A percentile compares a stretch with the other conserved stretches of the same genome.
phyloP scores from a whole-genome alignment of 768 basidiomycete species.

The Suillus placidus region DNA sequence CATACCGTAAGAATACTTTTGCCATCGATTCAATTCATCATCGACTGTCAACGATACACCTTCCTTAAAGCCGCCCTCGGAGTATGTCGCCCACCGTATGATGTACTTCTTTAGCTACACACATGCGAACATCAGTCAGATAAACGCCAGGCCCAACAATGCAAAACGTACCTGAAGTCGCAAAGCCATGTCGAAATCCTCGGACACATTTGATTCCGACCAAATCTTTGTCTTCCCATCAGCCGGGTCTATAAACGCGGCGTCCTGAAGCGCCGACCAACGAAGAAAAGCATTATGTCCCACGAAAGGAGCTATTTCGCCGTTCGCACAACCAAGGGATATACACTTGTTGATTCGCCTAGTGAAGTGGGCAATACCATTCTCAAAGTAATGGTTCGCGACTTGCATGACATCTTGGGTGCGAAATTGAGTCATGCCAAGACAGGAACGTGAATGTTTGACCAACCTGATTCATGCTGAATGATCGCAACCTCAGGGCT shows the following conservation, averaged over 20 bases:
- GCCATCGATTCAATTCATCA: constrained; percentile 87
- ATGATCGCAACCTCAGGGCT: constrained; percentile 86
- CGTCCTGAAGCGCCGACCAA: constrained; percentile 84
- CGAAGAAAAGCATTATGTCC: constrained; percentile 84
- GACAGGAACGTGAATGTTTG: constrained; percentile 14
- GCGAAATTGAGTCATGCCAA: constrained; percentile 1
- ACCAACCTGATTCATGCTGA: constrained; percentile 74
- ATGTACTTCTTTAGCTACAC: constrained; percentile 6
- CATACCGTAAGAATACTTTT: constrained; percentile 76
- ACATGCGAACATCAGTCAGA: constrained; percentile 2
- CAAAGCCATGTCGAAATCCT: constrained; percentile 83
- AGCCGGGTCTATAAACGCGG: constrained; percentile 64
- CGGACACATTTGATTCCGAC: constrained; percentile 83
- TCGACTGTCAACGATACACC: constrained; percentile 84
- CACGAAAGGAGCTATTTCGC: constrained; percentile 71
- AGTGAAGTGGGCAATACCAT: constrained; percentile 84
- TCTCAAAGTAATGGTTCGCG: constrained; percentile 83
- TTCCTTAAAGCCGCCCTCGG: constrained; percentile 81
- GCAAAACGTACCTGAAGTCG: constrained; percentile 46
- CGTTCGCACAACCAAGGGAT: constrained; percentile 72
- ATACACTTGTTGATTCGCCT: constrained; percentile 79
- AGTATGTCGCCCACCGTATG: constrained; percentile 66
- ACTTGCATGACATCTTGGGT: constrained; percentile 78
- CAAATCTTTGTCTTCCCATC: constrained; percentile 75
- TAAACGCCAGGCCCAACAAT: constrained; percentile 41